Base-by-base conservation (phyloP, 139 green algal genomes). In the Chlorella sorokiniana region DNA sequence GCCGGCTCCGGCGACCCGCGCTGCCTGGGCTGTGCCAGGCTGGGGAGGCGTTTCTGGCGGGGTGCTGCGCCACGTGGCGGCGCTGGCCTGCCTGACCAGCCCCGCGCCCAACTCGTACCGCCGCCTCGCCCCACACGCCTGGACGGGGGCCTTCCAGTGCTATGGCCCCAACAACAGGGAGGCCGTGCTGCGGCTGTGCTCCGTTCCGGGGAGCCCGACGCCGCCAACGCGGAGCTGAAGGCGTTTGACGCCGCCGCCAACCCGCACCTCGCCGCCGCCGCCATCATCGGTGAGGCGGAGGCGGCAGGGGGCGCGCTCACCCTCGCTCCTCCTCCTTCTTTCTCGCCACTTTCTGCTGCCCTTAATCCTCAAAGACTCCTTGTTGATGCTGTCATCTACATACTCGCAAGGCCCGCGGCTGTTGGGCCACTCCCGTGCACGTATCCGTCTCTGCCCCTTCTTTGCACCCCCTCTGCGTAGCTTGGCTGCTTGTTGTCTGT, bases 211-310 rank as follows among this genome's bases (percentile, higher is more conserved):
- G 18, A 4, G 5, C 22, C 42, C 0, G 69, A 33, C 1, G n/a
- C 51, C 1, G 56, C 54, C 48, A 88, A 91, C 68, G 73, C 82
- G 33, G 91, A 94, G 85, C 64, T 86, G 59, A 94, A 94, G 83
- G 38, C 79, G 0, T 62, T 89, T 68, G 92, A 95, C 45, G 86
- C 51, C 29, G 85, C 84, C 2, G 73, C 80, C n/a, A 95, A 95
- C 81, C 92, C 92, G 1, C 88, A 95, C 88, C 56, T 95, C 7
- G 92, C 78, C 0, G 65, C 92, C 0, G 78, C 86, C 0, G 92
- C 87, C 0, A 52, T 94, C 3, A 52, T 91, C 4, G 73, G 73
- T 79, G 54, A 16, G 73, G 56, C 2, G 18, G 29, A 42, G 2
- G 10, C 11, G 1, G 10, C 14, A n/a, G 70, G 3, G 37, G 40